Base-by-base conservation (phyloP, 805 yeast genomes). In the Ogataea trehaloabstinens region DNA sequence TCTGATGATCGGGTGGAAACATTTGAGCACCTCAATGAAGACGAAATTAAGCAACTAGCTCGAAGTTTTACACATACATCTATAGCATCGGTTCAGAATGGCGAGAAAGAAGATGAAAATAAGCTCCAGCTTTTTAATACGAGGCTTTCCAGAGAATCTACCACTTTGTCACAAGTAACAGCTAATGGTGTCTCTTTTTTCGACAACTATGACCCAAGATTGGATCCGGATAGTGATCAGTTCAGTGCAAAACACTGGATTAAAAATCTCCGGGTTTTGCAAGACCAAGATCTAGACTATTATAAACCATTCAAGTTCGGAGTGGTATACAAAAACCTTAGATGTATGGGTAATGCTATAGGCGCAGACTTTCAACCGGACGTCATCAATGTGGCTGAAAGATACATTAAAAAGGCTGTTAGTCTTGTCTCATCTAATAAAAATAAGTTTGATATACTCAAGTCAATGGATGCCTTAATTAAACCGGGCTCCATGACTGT, bases 401-500 rank as follows among this genome's bases (percentile, higher is more conserved):
- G 66, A 44, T 15, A 45, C 19, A 48, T 46, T 35, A 48, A 45
- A 48, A 52, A 41, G 13, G 15, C 35, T 6, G 15, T 19, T n/a
- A 38, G 41, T 22, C 19, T 11, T 2, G 15, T 41, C 5, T 29
- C 24, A 6, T 42, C 44, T 24, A 25, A 28, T 10, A 19, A 31
- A 6, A 40, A 50, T 19, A 49, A 41, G 32, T 74, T 70, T 46
- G 75, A 73, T 49, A 79, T 74, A 45, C 65, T 74, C 55, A 76
- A 77, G 50, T 68, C 80, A 19, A 78, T 78, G 82, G 82, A 78
- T 50, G 85, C 79, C 12, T 40, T 72, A 2, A 63, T 79, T 36
- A 60, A 59, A 31, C 80, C 84, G 2, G 86, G 87, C 31, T 80
- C 78, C 44, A 60, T 81, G 38, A 71, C 81, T n/a, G 82, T 82